Base-by-base conservation (phyloP, 208 protist species). In the Crithidia fasciculata region DNA sequence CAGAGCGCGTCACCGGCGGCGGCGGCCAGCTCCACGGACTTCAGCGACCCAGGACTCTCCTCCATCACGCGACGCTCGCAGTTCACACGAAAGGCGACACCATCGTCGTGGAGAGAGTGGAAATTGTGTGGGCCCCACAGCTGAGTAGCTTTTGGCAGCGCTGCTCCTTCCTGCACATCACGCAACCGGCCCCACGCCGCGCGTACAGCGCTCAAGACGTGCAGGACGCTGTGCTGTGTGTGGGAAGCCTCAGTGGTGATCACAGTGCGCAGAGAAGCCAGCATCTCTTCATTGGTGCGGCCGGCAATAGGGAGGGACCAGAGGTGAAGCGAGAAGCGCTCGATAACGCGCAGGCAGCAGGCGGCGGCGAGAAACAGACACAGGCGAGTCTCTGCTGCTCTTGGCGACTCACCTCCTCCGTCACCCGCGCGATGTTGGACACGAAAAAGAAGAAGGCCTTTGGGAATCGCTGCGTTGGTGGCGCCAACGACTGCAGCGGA, bases 21-120 rank as follows among this genome's bases (percentile, higher is more conserved):
- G 16, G 70, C 72, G 8, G 82, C 78, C 28, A 90, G 50, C 36
- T 86, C 74, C 16, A 76, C 76, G 2, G 85, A 86, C 19, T 69
- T 77, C 40, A 85, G 81, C 4, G 56, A 13, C 40, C 59, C 54
- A 2, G 44, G 61, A 47, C 40, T 16, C 16, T 76, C 72, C 28
- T 76, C 62, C 62, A 68, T 57, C 50, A 68, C 50, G 16, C 62
- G 62, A 12, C 62, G 62, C 62, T 68, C 62, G 37, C 62, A 68
- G 39, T 57, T 68, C 15, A 68, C 62, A 15, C 49, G 50, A 52
- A 68, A 68, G 37, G 50, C 62, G 50, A 68, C 62, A 13, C 57
- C 62, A 37, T 45, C 62, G 37, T 57, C 49, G 37, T 28, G 55
- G 50, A 68, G 45, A 4, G 62, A 18, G 7, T 40, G 8, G 37